Evolutionary conservation across 495 filamentous ascomycete genomes (phyloP).

Genomic region (Annulohypoxylon nitens): DNA sequence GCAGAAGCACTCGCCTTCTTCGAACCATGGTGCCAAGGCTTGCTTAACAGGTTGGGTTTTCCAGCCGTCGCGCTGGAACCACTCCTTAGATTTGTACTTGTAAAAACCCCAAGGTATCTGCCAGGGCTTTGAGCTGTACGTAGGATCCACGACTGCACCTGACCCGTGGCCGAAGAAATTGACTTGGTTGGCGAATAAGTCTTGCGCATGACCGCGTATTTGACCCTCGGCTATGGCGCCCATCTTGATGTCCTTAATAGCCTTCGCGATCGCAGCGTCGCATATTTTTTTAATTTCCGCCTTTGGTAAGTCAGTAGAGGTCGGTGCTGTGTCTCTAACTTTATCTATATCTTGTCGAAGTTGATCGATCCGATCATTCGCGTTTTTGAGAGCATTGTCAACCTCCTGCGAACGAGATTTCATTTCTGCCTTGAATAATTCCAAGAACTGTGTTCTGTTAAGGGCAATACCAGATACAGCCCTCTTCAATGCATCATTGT

Average conservation of each 20-base stretch:
- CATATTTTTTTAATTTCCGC: conserved; percentile 49
- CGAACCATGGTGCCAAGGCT: conserved; percentile 69
- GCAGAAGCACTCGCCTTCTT: conserved; percentile 78
- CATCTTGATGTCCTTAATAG: conserved; percentile 53
- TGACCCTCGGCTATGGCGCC: conserved; percentile 49
- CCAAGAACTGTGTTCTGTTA: conserved; percentile 51
- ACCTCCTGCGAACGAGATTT: conserved; percentile 43
- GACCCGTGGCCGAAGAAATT: conserved; percentile 59
- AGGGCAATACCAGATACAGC: conserved; percentile 44
- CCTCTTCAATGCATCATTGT: conserved; percentile 49
- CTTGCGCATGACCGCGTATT: conserved; percentile 44
- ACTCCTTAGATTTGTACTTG: conserved; percentile 37
- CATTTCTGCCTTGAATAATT: conserved; percentile 38
- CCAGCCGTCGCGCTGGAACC: conserved; percentile 39
- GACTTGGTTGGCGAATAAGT: conserved; percentile 53
- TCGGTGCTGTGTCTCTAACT: conserved; percentile 9
- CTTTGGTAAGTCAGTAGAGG: conserved; percentile 13
- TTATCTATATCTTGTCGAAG: conserved; percentile 18
- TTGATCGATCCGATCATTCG: conserved; percentile 42
- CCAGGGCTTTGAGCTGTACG: conserved; percentile 50
- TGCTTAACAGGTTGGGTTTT: conserved; percentile 48
- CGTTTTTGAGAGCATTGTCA: conserved; percentile 39
- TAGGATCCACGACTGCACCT: conserved; percentile 51
- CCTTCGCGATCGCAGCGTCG: conserved; percentile 49
- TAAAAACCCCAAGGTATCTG: conserved; percentile 19